phyloP scores from a whole-genome alignment of 306 rosid species.

The Cicer bijugum region DNA sequence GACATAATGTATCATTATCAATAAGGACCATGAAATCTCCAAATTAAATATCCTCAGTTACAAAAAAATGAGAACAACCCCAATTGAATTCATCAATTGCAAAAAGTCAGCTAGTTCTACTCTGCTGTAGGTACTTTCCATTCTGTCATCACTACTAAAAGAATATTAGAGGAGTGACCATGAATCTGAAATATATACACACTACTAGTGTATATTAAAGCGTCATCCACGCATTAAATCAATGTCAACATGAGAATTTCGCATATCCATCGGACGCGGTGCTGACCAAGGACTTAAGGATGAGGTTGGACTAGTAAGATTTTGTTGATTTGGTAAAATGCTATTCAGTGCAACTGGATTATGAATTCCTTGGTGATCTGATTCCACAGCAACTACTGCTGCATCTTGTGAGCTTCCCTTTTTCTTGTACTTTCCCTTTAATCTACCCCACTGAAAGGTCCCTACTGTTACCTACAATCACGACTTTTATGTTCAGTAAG shows the following conservation, averaged over 20 bases:
- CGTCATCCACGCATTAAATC: constrained; percentile 92
- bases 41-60: constrained; percentile 52
- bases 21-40: constrained; percentile 43
- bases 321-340: constrained; percentile 63
- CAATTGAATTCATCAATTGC: constrained; percentile 46
- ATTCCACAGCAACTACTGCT: constrained; percentile 57
- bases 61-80: constrained; percentile 56
- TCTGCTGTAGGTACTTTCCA: constrained; percentile 51
- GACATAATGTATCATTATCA: constrained; percentile 35
- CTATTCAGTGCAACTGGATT: constrained; percentile 53
- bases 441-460: constrained; percentile 52
- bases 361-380: constrained; percentile 62
- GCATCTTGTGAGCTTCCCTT: constrained; percentile 57
- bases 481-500: background rate
- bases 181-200: constrained; percentile 53
- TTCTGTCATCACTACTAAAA: constrained; percentile 55
- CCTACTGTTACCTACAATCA: constrained; percentile 81
- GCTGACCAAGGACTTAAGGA: constrained; percentile 74
- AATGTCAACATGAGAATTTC: constrained; percentile 77
- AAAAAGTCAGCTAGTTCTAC: constrained; percentile 57
- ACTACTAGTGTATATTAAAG: constrained; percentile 25
- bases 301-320: constrained; percentile 58
- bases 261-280: constrained; percentile 73
- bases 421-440: constrained; percentile 69
- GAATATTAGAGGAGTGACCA: constrained; percentile 57